phyloP scores from a whole-genome alignment of 805 yeast species.

The Saccharomyces eubayanus region DNA sequence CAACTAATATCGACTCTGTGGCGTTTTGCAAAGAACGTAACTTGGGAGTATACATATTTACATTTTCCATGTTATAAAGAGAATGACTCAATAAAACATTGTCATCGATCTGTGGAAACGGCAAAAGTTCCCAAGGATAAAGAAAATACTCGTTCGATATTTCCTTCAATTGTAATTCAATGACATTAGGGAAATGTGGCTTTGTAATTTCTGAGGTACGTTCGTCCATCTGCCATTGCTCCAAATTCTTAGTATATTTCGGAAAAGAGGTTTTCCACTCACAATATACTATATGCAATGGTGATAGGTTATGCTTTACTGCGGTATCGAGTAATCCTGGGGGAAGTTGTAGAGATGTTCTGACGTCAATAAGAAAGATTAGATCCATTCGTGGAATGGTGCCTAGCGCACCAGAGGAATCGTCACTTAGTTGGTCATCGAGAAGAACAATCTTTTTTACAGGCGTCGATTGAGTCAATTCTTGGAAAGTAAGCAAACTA shows the following conservation, averaged over 20 bases:
- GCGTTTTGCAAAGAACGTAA: conserved; percentile 16
- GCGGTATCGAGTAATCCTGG: conserved; percentile 4
- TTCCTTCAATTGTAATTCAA: conserved; percentile 14
- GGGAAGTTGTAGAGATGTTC: conserved; percentile 18
- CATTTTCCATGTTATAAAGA: conserved; percentile 19
- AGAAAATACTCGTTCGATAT: conserved; percentile 1
- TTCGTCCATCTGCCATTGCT: background rate
- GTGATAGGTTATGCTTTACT: conserved; percentile 1
- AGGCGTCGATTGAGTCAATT: conserved; percentile 20
- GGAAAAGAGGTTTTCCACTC: conserved; percentile 14
- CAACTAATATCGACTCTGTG: conserved; percentile 20
- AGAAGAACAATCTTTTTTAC: conserved; percentile 22
- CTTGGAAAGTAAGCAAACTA: conserved; percentile 20
- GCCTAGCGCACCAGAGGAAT: conserved; percentile 9
- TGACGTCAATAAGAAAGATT: conserved; percentile 23
- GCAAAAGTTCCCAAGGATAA: conserved; percentile 19
- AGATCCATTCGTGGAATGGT: conserved; percentile 9
- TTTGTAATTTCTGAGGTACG: background rate
- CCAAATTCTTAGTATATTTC: conserved; percentile 4
- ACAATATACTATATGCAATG: conserved; percentile 11
- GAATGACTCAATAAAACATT: conserved; percentile 18
- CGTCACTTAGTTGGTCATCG: conserved; percentile 14
- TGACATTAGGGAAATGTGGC: conserved; percentile 14
- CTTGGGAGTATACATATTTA: conserved; percentile 21
- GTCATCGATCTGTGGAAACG: conserved; percentile 23